Evolutionary conservation across 306 rosid species (phyloP).

Genomic region (Geum urbanum): DNA sequence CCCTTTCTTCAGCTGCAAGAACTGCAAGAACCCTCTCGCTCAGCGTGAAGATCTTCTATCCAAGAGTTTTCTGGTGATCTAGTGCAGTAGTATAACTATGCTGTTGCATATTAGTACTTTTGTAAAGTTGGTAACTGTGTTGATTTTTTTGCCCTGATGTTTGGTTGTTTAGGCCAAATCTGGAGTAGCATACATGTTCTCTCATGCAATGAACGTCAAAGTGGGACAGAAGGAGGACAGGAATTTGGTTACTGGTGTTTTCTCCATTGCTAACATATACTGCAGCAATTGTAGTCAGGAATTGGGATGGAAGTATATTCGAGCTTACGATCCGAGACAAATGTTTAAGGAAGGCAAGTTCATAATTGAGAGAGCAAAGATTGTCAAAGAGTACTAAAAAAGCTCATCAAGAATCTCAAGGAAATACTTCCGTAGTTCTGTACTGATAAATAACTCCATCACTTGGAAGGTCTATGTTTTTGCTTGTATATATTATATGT

Average conservation of each 20-base stretch:
- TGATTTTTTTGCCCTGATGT: neutral
- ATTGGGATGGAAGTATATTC: conserved; percentile 46
- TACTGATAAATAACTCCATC: neutral
- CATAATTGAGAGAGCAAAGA: conserved; percentile 38
- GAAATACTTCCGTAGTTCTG: neutral
- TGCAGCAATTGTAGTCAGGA: conserved; percentile 38
- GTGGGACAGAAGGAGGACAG: conserved; percentile 36
- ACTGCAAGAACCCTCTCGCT: conserved; percentile 36
- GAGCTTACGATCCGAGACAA: conserved; percentile 27
- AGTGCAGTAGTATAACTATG: neutral
- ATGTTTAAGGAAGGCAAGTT: conserved; percentile 41
- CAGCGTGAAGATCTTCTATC: conserved; percentile 30
- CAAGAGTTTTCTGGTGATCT: conserved; percentile 28
- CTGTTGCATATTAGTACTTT: neutral
- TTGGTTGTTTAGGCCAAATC: conserved; percentile 27
- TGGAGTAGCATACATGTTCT: conserved; percentile 43
- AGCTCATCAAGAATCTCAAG: neutral
- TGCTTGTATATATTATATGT: neutral
- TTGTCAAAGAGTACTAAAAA: conserved; percentile 30
- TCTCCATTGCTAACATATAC: conserved; percentile 33
- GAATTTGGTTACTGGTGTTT: conserved; percentile 30
- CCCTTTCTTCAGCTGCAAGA: conserved; percentile 27
- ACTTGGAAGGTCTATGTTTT: neutral
- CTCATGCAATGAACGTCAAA: conserved; percentile 40
- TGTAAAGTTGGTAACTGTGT: neutral